Conservation (phyloP, 108 stramenopile genomes). For the Cyclotella choctawhatcheeana region DNA sequence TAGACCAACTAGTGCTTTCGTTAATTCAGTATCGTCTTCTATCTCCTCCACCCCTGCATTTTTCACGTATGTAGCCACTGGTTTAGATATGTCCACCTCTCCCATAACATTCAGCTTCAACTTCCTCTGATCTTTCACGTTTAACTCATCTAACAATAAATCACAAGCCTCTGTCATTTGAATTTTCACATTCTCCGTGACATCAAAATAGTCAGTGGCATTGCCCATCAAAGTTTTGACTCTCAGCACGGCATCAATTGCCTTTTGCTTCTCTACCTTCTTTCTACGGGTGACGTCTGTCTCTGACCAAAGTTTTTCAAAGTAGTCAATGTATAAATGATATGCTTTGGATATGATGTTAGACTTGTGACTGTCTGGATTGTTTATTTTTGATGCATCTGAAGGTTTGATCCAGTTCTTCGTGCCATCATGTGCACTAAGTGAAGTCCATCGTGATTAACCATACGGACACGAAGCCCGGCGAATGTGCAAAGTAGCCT, state of each 20-base stretch:
- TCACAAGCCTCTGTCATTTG: constrained; percentile 42
- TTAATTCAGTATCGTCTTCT: neutral
- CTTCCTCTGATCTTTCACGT: constrained; percentile 1
- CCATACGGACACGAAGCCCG: no score
- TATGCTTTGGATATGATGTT: constrained; percentile 40
- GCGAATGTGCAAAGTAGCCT: no score
- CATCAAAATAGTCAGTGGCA: neutral
- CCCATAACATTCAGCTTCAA: constrained; percentile 1
- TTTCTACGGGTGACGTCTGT: constrained; percentile 35
- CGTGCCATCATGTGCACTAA: no score
- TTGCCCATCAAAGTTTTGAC: constrained; percentile 38
- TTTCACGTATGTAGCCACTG: neutral
- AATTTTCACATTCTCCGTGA: constrained; percentile 22
- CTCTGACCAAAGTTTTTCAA: constrained; percentile 48
- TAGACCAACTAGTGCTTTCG: constrained; percentile 9
- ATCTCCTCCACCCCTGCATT: no score
- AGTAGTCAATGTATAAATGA: constrained; percentile 50
- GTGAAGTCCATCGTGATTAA: no score
- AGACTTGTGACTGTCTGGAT: neutral
- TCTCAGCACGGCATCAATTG: constrained; percentile 31
- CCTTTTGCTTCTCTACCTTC: constrained; percentile 28
- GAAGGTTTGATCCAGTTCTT: no score
- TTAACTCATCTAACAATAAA: constrained; percentile 36
- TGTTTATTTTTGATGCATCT: no score
- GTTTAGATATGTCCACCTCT: neutral